A percentile compares a stretch with the other conserved stretches of the same genome.
Evolutionary conservation across 306 rosid species (phyloP).

Genomic region (Fagus sylvatica): DNA sequence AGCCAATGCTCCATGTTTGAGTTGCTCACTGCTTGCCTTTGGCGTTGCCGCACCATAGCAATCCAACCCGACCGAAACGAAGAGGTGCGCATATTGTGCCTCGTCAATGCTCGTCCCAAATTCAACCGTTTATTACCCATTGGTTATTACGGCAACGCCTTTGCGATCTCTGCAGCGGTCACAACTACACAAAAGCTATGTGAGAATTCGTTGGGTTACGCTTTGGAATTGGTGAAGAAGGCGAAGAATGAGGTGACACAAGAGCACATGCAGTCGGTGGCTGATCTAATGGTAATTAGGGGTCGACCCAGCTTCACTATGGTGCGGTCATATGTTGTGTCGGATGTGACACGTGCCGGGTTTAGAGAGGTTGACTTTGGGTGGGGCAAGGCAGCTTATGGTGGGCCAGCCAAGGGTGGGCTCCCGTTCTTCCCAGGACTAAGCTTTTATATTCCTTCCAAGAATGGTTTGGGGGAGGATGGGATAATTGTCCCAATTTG

Average conservation of each 20-base stretch:
- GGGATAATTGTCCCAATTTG: slow-evolving; percentile 32
- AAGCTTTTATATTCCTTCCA: neutral
- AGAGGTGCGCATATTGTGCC: neutral
- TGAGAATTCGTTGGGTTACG: slow-evolving; percentile 19
- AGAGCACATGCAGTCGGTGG: slow-evolving; percentile 46
- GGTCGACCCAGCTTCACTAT: slow-evolving; percentile 16
- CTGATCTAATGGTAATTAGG: slow-evolving; percentile 38
- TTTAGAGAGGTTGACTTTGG: slow-evolving; percentile 39
- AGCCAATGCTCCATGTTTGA: slow-evolving; percentile 18
- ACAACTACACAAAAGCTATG: neutral
- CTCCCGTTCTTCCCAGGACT: neutral
- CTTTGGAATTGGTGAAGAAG: slow-evolving; percentile 28
- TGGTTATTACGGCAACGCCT: slow-evolving; percentile 31
- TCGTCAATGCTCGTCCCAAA: neutral
- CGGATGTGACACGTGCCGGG: slow-evolving; percentile 6
- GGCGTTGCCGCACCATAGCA: slow-evolving; percentile 26
- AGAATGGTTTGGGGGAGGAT: slow-evolving; percentile 30
- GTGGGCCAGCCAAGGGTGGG: slow-evolving; percentile 23
- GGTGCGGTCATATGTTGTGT: slow-evolving; percentile 8
- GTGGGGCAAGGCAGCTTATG: slow-evolving; percentile 43
- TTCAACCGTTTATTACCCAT: neutral
- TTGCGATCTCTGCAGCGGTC: neutral
- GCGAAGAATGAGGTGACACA: slow-evolving; percentile 13
- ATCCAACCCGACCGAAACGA: slow-evolving; percentile 5
- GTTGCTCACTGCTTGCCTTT: slow-evolving; percentile 23